These are phyloP conservation scores for Gonium pectorale DNA, from an alignment of 139 green algal genomes.

Conservation along the genomic window DNA sequence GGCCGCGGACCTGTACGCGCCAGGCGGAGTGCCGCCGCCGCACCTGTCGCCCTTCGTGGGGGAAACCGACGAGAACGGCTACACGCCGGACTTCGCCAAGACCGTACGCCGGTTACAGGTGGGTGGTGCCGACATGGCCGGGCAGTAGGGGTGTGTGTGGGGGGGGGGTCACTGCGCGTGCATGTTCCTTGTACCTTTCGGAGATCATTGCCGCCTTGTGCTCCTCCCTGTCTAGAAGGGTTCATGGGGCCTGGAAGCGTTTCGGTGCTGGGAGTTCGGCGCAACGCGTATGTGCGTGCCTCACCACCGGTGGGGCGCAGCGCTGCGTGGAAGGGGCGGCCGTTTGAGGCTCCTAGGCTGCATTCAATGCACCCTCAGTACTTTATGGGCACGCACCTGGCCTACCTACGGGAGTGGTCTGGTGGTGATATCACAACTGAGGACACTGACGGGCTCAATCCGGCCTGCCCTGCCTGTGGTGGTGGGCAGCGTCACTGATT, in stretches of 20 bases:
- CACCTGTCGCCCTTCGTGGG: slow-evolving; percentile 98
- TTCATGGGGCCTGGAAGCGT: no score
- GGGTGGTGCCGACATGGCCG: neutral
- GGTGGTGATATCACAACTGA: slow-evolving; percentile 44
- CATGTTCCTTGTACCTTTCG: no score
- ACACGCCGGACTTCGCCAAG: slow-evolving; percentile 93
- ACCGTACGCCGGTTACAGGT: slow-evolving; percentile 86
- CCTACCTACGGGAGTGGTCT: slow-evolving; percentile 18
- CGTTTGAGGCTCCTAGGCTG: no score
- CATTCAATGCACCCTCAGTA: slow-evolving; percentile 20
- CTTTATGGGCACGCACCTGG: slow-evolving; percentile 33
- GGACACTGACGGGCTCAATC: slow-evolving; percentile 11
- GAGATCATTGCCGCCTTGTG: no score
- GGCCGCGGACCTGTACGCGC: slow-evolving; percentile 81
- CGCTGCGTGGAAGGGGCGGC: no score
- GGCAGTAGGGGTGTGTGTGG: neutral
- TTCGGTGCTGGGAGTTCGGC: no score
- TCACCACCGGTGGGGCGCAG: no score
- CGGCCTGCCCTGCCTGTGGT: slow-evolving; percentile 4
- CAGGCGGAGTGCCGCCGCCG: slow-evolving; percentile 85
- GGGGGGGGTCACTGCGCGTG: no score
- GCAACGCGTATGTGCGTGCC: no score
- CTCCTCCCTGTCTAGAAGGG: no score
- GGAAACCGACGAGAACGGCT: slow-evolving; percentile 89
- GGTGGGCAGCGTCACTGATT: slow-evolving; percentile 18